Conservation (phyloP, 495 filamentous ascomycete species). For the Hyaloscypha variabilis region DNA sequence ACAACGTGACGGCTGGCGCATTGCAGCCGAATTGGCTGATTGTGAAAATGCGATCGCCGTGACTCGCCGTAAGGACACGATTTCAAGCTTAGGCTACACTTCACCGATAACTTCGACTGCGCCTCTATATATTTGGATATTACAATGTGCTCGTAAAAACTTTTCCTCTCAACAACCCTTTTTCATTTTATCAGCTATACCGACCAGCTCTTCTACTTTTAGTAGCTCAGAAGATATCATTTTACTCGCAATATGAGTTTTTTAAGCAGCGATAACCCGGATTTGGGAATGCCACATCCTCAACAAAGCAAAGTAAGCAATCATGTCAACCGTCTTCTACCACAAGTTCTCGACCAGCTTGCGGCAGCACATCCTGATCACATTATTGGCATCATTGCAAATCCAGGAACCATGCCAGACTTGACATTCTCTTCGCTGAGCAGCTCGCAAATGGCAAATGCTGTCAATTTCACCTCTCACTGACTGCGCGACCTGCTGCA, state of each 20-base stretch:
- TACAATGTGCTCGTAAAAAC: no score
- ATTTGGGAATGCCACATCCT: neutral
- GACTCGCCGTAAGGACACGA: no score
- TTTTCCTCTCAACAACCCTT: no score
- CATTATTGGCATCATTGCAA: slow-evolving; percentile 13
- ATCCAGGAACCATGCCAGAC: neutral
- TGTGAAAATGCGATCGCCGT: no score
- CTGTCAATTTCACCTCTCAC: slow-evolving; percentile 53
- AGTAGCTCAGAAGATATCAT: neutral
- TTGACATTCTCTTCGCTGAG: slow-evolving; percentile 37
- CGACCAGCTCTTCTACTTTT: no score
- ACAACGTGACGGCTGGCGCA: no score
- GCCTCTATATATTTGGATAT: no score
- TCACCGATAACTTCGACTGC: no score
- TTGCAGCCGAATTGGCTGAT: no score
- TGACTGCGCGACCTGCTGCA: slow-evolving; percentile 47
- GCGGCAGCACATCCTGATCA: slow-evolving; percentile 9
- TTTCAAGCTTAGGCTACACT: no score
- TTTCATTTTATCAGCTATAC: no score
- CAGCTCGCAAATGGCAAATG: slow-evolving; percentile 49
- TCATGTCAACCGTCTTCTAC: slow-evolving; percentile 36
- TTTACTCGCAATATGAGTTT: neutral
- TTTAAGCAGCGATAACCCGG: neutral
- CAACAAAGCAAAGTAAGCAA: neutral
- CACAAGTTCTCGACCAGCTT: slow-evolving; percentile 6